Conservation (phyloP, 352 stramenopile genomes). For the Pythium aquatile region DNA sequence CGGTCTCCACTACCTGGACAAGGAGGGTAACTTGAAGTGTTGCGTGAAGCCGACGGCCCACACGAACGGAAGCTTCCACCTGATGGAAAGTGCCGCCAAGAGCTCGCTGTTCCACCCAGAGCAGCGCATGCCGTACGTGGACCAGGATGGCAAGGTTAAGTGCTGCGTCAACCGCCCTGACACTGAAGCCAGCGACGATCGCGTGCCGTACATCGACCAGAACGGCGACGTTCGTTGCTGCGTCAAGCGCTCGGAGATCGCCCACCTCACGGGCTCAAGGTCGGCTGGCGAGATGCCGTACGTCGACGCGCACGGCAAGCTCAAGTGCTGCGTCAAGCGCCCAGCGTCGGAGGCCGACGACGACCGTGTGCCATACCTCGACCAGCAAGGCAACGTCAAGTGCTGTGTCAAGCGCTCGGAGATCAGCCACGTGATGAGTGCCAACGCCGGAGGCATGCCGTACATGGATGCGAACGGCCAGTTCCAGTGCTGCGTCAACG, state of each 20-base stretch:
- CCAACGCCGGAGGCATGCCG: conserved; percentile 3
- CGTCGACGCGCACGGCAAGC: not conserved
- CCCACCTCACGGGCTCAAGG: not conserved
- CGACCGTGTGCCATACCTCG: not conserved
- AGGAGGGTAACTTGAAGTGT: not conserved
- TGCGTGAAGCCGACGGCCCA: not conserved
- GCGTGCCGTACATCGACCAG: conserved; percentile 18
- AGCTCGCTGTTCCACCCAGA: not conserved
- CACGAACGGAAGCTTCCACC: not conserved
- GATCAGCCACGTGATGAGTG: not conserved
- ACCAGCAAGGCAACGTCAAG: not conserved
- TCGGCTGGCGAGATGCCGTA: not conserved
- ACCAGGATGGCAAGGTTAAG: conserved; percentile 2
- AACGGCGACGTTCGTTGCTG: conserved; percentile 21
- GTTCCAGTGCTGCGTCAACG: conserved; percentile 17
- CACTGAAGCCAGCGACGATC: not conserved
- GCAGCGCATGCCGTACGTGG: conserved; percentile 1
- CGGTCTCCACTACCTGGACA: not conserved
- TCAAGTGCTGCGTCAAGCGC: conserved; percentile 1
- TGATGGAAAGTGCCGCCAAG: not conserved
- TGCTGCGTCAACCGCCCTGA: not conserved
- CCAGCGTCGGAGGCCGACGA: not conserved
- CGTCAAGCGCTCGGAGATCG: conserved; percentile 17
- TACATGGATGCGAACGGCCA: conserved; percentile 14
- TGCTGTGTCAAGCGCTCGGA: not conserved